Evolutionary conservation across 345 rosid species (phyloP).

Genomic region (Physaria fendleri): DNA sequence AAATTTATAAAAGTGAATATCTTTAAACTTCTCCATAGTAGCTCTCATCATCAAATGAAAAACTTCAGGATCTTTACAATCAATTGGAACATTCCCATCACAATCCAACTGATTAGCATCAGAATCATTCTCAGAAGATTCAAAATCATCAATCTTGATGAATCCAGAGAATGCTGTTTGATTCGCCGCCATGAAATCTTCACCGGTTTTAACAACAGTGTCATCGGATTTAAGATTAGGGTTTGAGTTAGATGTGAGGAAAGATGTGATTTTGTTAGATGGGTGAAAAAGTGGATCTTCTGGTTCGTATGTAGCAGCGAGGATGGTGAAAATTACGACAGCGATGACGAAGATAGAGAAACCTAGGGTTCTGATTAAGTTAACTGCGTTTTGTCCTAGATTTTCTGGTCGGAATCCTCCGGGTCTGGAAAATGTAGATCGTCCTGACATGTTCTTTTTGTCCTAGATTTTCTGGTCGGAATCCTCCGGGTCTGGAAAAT

Average conservation of each 20-base stretch:
- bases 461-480: slow-evolving; percentile 70
- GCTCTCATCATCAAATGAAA: slow-evolving; percentile 79
- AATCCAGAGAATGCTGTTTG: slow-evolving; percentile 59
- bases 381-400: slow-evolving; percentile 62
- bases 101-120: slow-evolving; percentile 30
- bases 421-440: slow-evolving; percentile 41
- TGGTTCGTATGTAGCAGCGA: slow-evolving; percentile 85
- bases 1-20: slow-evolving; percentile 79
- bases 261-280: slow-evolving; percentile 62
- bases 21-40: slow-evolving; percentile 70
- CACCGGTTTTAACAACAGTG: slow-evolving; percentile 69
- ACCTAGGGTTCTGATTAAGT: slow-evolving; percentile 75
- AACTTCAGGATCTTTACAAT: slow-evolving; percentile 82
- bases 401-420: slow-evolving; percentile 73
- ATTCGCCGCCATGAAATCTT: slow-evolving; percentile 74
- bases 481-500: slow-evolving; percentile 44
- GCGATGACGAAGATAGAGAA: slow-evolving; percentile 70
- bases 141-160: slow-evolving; percentile 60
- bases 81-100: slow-evolving; percentile 42
- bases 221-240: slow-evolving; percentile 70
- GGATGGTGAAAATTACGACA: slow-evolving; percentile 74
- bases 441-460: slow-evolving; percentile 54
- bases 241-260: slow-evolving; percentile 65
- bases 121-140: background rate
- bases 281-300: slow-evolving; percentile 86